Evolutionary conservation across 345 rosid species (phyloP).

Genomic region (Erucastrum elatum): DNA sequence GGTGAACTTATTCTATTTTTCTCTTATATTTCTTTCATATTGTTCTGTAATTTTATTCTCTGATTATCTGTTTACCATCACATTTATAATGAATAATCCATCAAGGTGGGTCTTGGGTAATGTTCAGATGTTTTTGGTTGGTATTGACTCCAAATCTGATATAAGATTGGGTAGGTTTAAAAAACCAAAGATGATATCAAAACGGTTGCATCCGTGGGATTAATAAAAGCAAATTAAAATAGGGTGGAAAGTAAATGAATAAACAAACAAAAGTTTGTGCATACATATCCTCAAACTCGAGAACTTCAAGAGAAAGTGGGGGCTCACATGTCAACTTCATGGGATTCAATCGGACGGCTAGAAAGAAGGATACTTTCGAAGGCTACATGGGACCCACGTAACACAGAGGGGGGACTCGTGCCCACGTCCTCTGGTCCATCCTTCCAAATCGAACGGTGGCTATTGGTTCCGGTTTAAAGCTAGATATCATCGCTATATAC

Average conservation of each 20-base stretch:
- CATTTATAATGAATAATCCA: not conserved
- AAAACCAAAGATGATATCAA: not conserved
- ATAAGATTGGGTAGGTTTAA: not conserved
- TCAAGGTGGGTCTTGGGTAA: not conserved
- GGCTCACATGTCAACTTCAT: constrained; percentile 46
- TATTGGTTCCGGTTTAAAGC: constrained; percentile 25
- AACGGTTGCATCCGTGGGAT: constrained; percentile 25
- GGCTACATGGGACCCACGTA: constrained; percentile 33
- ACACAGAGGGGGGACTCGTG: constrained; percentile 33
- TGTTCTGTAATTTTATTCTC: not conserved
- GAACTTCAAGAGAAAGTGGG: constrained; percentile 23
- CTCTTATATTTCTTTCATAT: not conserved
- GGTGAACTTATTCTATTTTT: not conserved
- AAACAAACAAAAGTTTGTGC: not conserved
- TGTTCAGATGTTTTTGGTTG: constrained; percentile 18
- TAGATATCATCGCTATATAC: not conserved
- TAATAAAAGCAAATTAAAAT: constrained; percentile 4
- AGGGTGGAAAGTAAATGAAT: not conserved
- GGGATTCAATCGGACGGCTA: constrained; percentile 44
- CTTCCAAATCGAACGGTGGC: constrained; percentile 29
- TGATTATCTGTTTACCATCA: not conserved
- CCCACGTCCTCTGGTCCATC: constrained; percentile 39
- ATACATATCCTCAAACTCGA: constrained; percentile 22
- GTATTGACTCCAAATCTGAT: constrained; percentile 26
- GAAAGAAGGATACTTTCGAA: constrained; percentile 14